phyloP scores from a whole-genome alignment of 164 flowering plant genomes.

The Liriodendron chinense region DNA sequence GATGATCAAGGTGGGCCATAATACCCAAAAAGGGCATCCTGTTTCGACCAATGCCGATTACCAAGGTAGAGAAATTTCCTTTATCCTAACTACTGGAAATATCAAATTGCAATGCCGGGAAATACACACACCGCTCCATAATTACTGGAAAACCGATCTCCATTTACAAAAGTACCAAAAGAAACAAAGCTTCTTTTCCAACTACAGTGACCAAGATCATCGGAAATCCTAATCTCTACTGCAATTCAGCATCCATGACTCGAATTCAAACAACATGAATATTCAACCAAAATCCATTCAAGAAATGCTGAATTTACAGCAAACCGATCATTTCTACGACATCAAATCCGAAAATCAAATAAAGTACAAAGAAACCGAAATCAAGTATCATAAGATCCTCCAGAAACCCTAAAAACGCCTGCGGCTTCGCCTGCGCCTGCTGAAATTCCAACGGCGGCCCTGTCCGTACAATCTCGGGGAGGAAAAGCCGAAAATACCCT shows the following conservation, averaged over 20 bases:
- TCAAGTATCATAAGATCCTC: background rate
- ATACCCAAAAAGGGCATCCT: background rate
- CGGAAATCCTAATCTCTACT: background rate
- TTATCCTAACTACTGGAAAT: background rate
- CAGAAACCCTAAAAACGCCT: too few relatives aligned
- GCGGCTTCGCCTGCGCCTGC: background rate
- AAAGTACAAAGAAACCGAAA: background rate
- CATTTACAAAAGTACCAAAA: background rate
- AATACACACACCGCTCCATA: background rate
- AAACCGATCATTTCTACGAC: background rate
- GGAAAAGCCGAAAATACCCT: background rate
- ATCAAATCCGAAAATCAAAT: background rate
- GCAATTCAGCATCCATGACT: background rate
- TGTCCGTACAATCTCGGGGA: background rate
- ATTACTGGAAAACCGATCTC: background rate
- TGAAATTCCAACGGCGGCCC: background rate
- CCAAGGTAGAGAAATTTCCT: background rate
- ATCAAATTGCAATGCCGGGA: background rate
- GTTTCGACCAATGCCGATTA: background rate
- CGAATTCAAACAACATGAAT: background rate
- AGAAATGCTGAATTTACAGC: background rate
- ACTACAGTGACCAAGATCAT: background rate
- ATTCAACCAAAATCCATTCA: background rate
- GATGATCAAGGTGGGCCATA: too few relatives aligned
- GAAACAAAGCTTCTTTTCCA: background rate